Percentiles rank a stretch among this genome's conserved stretches.
These are phyloP conservation scores for Boletus coccyginus DNA, from an alignment of 768 basidiomycete species.

Conservation along the genomic window DNA sequence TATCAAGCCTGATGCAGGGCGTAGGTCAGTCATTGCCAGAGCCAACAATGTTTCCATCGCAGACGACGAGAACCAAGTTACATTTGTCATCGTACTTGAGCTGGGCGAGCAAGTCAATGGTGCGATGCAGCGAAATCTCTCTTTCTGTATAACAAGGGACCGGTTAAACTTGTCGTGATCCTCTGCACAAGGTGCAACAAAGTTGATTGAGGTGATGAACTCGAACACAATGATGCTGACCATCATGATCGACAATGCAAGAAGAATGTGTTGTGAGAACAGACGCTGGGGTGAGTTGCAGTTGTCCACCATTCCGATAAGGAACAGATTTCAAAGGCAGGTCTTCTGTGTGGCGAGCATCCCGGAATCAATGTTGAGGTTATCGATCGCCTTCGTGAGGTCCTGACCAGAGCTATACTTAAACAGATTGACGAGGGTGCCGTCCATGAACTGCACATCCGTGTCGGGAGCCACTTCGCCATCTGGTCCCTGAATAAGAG, in stretches of 20 bases:
- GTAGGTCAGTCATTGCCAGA: no score
- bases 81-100: slow-evolving; percentile 98
- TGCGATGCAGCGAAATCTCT: slow-evolving; percentile 74
- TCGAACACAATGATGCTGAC: slow-evolving; percentile 94
- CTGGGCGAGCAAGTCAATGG: slow-evolving; percentile 90
- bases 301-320: slow-evolving; percentile 86
- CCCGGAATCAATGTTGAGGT: slow-evolving; percentile 53
- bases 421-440: slow-evolving; percentile 68
- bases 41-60: slow-evolving; percentile 24
- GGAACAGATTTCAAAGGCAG: slow-evolving; percentile 90
- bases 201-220: slow-evolving; percentile 87
- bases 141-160: slow-evolving; percentile 99
- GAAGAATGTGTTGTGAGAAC: slow-evolving; percentile 88
- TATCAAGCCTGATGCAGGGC: no score
- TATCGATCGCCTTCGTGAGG: slow-evolving; percentile 69
- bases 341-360: slow-evolving; percentile 69
- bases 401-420: slow-evolving; percentile 67
- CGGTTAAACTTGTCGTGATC: slow-evolving; percentile 98
- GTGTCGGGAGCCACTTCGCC: slow-evolving; percentile 43
- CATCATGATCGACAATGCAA: slow-evolving; percentile 88
- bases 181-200: slow-evolving; percentile 75
- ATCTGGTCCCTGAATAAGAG: slow-evolving; percentile 47
- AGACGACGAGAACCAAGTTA: slow-evolving; percentile 72
- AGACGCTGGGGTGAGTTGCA: slow-evolving; percentile 62
- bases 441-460: slow-evolving; percentile 67